Evolutionary conservation across 805 yeast genomes (phyloP), one percentile per base, ranked within the genome.

Genomic region (Cyberlindnera maclurae): DNA sequence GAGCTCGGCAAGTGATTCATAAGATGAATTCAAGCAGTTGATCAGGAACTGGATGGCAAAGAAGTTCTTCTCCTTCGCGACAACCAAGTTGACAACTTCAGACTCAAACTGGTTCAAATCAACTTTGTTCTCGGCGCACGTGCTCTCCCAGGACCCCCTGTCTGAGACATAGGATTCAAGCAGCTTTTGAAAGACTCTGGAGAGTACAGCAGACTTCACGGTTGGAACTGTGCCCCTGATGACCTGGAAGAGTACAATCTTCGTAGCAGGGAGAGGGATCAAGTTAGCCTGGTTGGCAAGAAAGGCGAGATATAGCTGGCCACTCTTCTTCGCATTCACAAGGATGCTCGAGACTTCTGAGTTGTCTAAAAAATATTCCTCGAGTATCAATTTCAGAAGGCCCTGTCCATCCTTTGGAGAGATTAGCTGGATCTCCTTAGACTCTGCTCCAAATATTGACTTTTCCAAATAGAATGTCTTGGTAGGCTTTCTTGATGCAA

Each of bases 251-350:
- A 80, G 62, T 22, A 65, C 62, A 31, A 65, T 58, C 52, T 87
- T 83, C 16, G 85, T 65, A 15, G 61, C 68, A 16, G 83, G 80
- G 17, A 78, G 46, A 8, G 74, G 60, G 17, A 70, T 62, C 8
- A 63, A 48, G 29, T 65, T 56, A 52, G 85, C 82, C 58, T 87
- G 93, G 40, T 81, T 77, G 15, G 82, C 75, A 51, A 86, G 67
- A 47, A 79, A 83, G 0, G 88, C 73, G 38, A 79, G 58, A 33
- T 73, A 66, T 5, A 81, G 62, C 40, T 73, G 71, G 12, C 80
- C 81, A 31, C 72, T 77, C 49, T 71, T 74, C 54, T 79, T 79
- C 18, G 64, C 65, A 31, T 67, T 64, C 4, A 72, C 51, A 22
- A 70, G 58, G 22, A 51, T 46, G 45, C 60, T 42, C 39, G 67